Evolutionary conservation across 1,284 basidiomycete genomes (phyloP).

Genomic region (Xerocomus amazonicus): DNA sequence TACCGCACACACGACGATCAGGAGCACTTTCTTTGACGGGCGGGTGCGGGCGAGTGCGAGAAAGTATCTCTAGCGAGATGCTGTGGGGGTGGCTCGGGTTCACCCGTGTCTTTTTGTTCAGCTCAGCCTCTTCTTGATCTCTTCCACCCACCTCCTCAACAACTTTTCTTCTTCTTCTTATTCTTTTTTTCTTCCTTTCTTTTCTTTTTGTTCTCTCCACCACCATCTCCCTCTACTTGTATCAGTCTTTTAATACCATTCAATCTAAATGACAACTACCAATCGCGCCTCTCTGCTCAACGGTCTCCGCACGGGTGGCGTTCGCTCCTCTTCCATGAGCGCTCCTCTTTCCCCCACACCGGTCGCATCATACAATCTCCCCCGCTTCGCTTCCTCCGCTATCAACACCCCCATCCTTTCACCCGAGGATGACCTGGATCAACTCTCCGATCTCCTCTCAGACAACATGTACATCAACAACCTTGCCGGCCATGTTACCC

Average conservation of each 20-base stretch:
- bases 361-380: slow-evolving; percentile 52
- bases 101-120: slow-evolving; percentile 15
- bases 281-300: slow-evolving; percentile 77
- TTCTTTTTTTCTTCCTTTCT: slow-evolving; percentile 10
- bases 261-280: slow-evolving; percentile 58
- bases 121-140: slow-evolving; percentile 5
- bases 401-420: slow-evolving; percentile 38
- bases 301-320: slow-evolving; percentile 81
- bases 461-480: slow-evolving; percentile 44
- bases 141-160: slow-evolving; percentile 1
- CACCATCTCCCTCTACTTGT: slow-evolving; percentile 19
- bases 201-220: slow-evolving; percentile 14
- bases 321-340: slow-evolving; percentile 61
- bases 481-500: slow-evolving; percentile 14
- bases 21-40: slow-evolving; percentile 76
- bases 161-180: not conserved
- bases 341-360: slow-evolving; percentile 69
- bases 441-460: slow-evolving; percentile 52
- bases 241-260: slow-evolving; percentile 35
- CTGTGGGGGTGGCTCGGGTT: slow-evolving; percentile 24
- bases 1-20: slow-evolving; percentile 80
- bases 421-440: slow-evolving; percentile 57
- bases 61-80: slow-evolving; percentile 55
- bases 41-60: slow-evolving; percentile 84
- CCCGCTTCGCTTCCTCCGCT: slow-evolving; percentile 45